Conservation (phyloP, 495 filamentous ascomycete species). For the Aspergillus cavernicola region DNA sequence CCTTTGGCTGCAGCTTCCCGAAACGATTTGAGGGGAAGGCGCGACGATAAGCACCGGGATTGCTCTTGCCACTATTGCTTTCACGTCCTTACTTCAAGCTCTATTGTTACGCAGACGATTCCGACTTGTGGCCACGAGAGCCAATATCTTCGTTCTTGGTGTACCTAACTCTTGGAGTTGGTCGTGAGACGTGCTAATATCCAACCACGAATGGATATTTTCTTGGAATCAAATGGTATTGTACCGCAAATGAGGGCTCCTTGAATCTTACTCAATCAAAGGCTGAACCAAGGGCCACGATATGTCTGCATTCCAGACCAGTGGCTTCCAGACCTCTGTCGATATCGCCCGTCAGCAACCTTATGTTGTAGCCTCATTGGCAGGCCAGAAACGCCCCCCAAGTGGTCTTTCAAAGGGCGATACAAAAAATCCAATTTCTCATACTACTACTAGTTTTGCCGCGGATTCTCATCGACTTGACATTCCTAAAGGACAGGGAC, state of each 20-base stretch:
- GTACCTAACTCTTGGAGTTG: not conserved
- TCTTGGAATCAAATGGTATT: not conserved
- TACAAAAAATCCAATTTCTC: too few species aligned
- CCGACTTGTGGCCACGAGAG: too few species aligned
- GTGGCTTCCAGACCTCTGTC: slow-evolving; percentile 45
- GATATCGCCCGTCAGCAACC: slow-evolving; percentile 41
- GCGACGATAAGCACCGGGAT: not conserved
- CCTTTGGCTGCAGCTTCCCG: not conserved
- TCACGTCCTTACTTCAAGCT: not conserved
- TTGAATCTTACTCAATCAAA: not conserved
- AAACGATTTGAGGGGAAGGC: not conserved
- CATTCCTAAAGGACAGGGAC: not conserved
- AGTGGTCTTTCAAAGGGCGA: slow-evolving; percentile 13
- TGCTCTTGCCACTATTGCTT: not conserved
- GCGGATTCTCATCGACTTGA: slow-evolving; percentile 6
- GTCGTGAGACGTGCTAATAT: not conserved
- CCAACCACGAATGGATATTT: not conserved
- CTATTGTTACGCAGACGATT: not conserved
- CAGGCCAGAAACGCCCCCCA: slow-evolving; percentile 41
- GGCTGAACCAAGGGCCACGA: slow-evolving; percentile 4
- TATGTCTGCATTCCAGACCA: slow-evolving; percentile 35
- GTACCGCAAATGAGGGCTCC: not conserved
- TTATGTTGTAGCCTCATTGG: slow-evolving; percentile 34
- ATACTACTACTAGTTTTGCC: slow-evolving; percentile 4
- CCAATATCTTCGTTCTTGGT: too few species aligned